A percentile compares a stretch with the other conserved stretches of the same genome.
Conservation (phyloP, 257 asterid genomes). For the Ophiorrhiza pumila region DNA sequence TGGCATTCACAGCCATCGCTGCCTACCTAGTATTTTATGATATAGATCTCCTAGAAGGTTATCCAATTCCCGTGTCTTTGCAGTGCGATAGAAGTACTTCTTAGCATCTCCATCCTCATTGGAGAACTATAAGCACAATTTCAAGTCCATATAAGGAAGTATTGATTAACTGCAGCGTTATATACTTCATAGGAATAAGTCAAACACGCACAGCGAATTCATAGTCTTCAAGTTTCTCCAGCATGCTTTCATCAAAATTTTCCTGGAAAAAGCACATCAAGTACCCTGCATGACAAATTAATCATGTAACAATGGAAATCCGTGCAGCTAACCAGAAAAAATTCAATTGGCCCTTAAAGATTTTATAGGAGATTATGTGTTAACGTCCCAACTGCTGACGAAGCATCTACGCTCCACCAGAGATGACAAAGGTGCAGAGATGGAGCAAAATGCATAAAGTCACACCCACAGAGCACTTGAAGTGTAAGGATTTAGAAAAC, state of each 20-base stretch:
- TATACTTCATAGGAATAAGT: conserved; percentile 10
- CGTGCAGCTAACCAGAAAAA: background rate
- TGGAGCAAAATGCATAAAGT: background rate
- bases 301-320: background rate
- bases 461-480: background rate
- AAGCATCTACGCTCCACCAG: background rate
- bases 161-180: conserved; percentile 5
- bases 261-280: conserved; percentile 85
- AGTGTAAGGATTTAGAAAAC: background rate
- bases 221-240: conserved; percentile 75
- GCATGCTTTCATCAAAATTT: conserved; percentile 58
- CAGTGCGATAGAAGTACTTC: conserved; percentile 83
- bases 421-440: background rate
- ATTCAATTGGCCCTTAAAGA: background rate
- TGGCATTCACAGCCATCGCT: conserved; percentile 3
- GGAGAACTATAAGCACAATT: conserved; percentile 56
- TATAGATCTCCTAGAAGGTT: conserved; percentile 88
- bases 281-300: conserved; percentile 66
- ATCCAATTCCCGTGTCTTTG: conserved; percentile 87
- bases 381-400: background rate
- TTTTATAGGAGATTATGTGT: background rate
- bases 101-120: conserved; percentile 77
- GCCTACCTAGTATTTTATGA: conserved; percentile 87
- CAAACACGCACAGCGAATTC: conserved; percentile 75
- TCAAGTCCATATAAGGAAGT: conserved; percentile 25